Percentiles rank a stretch among this genome's conserved stretches.
phyloP scores from a whole-genome alignment of 495 filamentous ascomycete species.

The Neohortaea acidophila region DNA sequence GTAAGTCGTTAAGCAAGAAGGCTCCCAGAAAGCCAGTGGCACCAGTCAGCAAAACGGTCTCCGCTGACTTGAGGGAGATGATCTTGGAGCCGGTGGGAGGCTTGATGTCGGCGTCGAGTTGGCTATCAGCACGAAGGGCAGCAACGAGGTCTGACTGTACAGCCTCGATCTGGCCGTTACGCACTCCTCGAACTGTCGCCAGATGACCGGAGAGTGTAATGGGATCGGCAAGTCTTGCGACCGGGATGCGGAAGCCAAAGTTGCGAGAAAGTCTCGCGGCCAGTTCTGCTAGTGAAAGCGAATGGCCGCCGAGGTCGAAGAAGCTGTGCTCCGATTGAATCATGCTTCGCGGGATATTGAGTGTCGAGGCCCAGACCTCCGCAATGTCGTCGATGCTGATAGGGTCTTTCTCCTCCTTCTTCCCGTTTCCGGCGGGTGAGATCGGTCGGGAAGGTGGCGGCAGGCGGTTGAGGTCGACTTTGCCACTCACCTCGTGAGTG shows the following conservation, averaged over 20 bases:
- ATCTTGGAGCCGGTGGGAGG: constrained; percentile 31
- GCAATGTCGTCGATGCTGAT: constrained; percentile 42
- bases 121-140: constrained; percentile 42
- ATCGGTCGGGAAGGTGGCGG: constrained; percentile 35
- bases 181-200: constrained; percentile 39
- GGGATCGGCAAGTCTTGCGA: constrained; percentile 46
- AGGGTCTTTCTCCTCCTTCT: constrained; percentile 31
- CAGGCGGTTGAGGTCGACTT: constrained; percentile 47
- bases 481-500: constrained; percentile 51
- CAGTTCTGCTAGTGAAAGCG: constrained; percentile 49
- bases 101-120: constrained; percentile 43
- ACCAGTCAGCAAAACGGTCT: constrained; percentile 76
- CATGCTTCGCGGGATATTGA: constrained; percentile 37
- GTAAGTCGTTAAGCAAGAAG: constrained; percentile 62
- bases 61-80: constrained; percentile 38
- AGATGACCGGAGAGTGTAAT: constrained; percentile 47
- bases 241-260: constrained; percentile 47
- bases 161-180: constrained; percentile 49
- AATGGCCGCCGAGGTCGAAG: constrained; percentile 58
- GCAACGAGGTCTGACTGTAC: constrained; percentile 50
- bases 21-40: constrained; percentile 85
- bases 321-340: constrained; percentile 50
- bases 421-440: constrained; percentile 24
- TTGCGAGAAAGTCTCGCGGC: constrained; percentile 40
- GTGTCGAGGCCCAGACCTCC: constrained; percentile 42